Evolutionary conservation across 1,284 basidiomycete genomes (phyloP), one percentile per base, ranked within the genome.

Genomic region (Agaricales sp.): DNA sequence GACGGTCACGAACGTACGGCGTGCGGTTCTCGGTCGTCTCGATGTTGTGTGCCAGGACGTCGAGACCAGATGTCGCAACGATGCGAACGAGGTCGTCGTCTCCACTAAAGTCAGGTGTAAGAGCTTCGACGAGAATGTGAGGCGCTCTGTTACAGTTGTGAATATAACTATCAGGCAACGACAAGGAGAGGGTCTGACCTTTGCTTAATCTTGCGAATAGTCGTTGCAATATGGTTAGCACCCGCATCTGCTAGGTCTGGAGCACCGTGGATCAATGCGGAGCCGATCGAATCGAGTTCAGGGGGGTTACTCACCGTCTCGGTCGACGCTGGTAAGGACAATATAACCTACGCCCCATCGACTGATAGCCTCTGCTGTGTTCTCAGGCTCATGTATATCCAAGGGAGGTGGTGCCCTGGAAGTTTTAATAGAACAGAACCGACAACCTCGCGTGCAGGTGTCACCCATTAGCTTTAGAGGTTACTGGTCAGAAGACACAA

Each of bases 321-420:
- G 78, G 66, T 99, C 94, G 3, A 99, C 96, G 58, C 82, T 94
- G 0, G 96, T 99, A 52, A 99, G 69, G 2, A 99, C 96, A 53
- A 99, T 97, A 65, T 99, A 99, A 1, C 96, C 96, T 43, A 99
- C 69, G 2, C 95, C 95, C 96, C 96, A 99, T 48, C 95, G 82
- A 56, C 87, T 90, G 59, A 99, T 96, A 26, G 96, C 96, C 68
- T 99, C 95, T 0, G 96, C 95, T 1, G 95, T 99, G 65, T 98
- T 86, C 69, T 98, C 95, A 18, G 96, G 96, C 62, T 99, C 96
- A 62, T 98, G 92, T 0, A 90, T 84, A 62, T 99, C 95, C 23
- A 99, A 68, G 3, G 96, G 92, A 26, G 89, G 85, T 11, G 96
- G 96, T 1, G 81, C 65, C 48, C 79, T 75, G 1, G 92, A 92